Conservation (phyloP, 2,329 filamentous ascomycete genomes). For the Mariannaea elegans region DNA sequence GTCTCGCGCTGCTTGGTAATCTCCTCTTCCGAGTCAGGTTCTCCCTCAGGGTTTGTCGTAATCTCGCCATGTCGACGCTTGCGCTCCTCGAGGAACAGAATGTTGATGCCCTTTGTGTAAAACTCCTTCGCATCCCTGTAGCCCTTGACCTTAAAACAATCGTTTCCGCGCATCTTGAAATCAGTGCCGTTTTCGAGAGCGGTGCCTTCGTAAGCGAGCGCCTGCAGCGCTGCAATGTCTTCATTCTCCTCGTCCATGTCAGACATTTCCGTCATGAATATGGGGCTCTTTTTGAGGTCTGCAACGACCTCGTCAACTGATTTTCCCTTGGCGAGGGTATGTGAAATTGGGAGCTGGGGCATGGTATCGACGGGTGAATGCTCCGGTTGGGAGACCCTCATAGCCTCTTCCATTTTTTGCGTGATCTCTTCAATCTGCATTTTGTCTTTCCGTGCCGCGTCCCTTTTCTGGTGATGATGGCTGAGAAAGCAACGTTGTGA, state of each 20-base stretch:
- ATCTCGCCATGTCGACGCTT: constrained; percentile 56
- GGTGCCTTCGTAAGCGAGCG: constrained; percentile 92
- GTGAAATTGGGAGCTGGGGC: constrained; percentile 58
- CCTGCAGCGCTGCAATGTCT: constrained; percentile 85
- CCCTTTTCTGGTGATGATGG: background rate
- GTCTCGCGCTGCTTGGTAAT: constrained; percentile 67
- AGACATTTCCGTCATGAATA: constrained; percentile 96
- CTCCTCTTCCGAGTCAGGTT: constrained; percentile 60
- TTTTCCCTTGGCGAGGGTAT: constrained; percentile 52
- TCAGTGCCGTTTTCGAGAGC: constrained; percentile 82
- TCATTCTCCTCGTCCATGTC: constrained; percentile 82
- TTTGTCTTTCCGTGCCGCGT: constrained; percentile 7
- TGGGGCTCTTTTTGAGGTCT: constrained; percentile 71
- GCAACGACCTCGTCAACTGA: constrained; percentile 64
- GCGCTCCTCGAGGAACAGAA: constrained; percentile 72
- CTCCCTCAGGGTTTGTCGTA: constrained; percentile 43
- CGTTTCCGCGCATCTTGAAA: constrained; percentile 94
- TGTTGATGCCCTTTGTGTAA: constrained; percentile 84
- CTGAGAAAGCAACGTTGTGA: constrained; percentile 3
- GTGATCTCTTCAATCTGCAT: constrained; percentile 56
- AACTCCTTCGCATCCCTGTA: constrained; percentile 90
- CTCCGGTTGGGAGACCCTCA: constrained; percentile 34
- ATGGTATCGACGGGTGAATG: constrained; percentile 26
- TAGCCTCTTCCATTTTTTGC: constrained; percentile 50
- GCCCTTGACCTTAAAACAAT: constrained; percentile 76